phyloP scores from a whole-genome alignment of 75 land plant species.

The Chamaecyparis obtusa region DNA sequence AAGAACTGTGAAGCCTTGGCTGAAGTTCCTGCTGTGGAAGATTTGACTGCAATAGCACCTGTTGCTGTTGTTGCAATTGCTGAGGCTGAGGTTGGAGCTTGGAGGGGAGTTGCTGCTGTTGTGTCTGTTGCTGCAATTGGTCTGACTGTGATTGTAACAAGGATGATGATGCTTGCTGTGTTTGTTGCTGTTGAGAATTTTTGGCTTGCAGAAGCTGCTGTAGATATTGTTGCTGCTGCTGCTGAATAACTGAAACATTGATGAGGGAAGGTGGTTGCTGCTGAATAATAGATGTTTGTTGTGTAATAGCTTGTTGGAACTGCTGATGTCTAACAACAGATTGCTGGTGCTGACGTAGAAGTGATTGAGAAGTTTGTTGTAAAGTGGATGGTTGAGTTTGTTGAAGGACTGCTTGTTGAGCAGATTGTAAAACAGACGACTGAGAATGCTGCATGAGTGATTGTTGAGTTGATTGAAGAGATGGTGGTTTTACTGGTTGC shows the following conservation, averaged over 20 bases:
- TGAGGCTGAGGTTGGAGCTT: not conserved
- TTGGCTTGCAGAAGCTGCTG: conserved; percentile 10
- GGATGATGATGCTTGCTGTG: conserved; percentile 2
- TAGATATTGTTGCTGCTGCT: not conserved
- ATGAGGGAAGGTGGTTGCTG: not conserved
- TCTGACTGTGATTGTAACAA: not conserved
- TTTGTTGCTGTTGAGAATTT: not conserved
- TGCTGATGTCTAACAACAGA: conserved; percentile 16
- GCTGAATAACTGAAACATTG: not conserved
- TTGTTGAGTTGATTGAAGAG: conserved; percentile 9
- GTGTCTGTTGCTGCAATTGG: conserved; percentile 5
- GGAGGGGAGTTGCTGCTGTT: not conserved
- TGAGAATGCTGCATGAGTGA: conserved; percentile 1
- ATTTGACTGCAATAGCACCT: not conserved
- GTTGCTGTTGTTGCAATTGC: not conserved
- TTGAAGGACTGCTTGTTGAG: not conserved
- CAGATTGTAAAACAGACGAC: conserved; percentile 1
- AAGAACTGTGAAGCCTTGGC: not conserved
- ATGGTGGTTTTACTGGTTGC: not conserved
- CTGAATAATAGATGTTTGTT: conserved; percentile 8
- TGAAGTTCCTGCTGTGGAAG: not conserved
- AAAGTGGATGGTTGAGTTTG: not conserved
- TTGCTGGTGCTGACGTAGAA: not conserved
- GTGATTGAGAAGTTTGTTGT: not conserved
- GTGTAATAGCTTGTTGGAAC: conserved; percentile 13